These are phyloP conservation scores for Balamuthia mandrillaris DNA, from an alignment of 208 protist genomes.

Conservation along the genomic window DNA sequence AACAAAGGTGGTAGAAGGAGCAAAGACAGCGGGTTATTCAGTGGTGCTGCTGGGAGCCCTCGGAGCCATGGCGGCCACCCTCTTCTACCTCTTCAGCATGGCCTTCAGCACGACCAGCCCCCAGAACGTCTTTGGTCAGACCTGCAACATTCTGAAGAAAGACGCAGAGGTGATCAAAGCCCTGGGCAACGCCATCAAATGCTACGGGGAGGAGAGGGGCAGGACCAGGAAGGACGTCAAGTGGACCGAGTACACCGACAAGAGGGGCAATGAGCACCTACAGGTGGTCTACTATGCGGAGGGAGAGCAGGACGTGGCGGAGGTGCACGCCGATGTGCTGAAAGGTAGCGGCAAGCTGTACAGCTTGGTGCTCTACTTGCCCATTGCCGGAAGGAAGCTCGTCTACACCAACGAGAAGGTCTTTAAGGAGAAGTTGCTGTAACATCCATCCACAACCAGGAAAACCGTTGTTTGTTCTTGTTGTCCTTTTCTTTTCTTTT, in stretches of 20 bases:
- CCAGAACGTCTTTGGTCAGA: neutral
- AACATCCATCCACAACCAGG: no score
- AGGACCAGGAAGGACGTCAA: neutral
- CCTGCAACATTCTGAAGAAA: neutral
- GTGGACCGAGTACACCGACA: neutral
- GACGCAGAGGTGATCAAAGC: neutral
- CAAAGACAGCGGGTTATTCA: neutral
- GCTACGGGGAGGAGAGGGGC: neutral
- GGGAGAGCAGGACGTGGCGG: neutral
- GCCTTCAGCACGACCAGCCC: neutral
- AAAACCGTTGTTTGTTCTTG: no score
- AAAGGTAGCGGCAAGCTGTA: no score
- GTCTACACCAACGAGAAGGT: no score
- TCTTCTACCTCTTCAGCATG: neutral
- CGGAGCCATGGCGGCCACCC: neutral
- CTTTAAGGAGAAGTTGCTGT: no score
- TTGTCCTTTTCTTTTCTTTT: no score
- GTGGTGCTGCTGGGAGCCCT: neutral
- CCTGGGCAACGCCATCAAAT: neutral
- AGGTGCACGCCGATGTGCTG: neutral
- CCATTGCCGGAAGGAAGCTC: no score
- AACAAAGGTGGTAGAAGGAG: neutral
- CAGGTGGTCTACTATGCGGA: neutral
- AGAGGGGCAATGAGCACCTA: neutral
- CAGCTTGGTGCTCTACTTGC: no score